Percentiles rank a stretch among this genome's conserved stretches.
phyloP scores from a whole-genome alignment of 2,329 filamentous ascomycete species.

The Phialocephala subalpina region DNA sequence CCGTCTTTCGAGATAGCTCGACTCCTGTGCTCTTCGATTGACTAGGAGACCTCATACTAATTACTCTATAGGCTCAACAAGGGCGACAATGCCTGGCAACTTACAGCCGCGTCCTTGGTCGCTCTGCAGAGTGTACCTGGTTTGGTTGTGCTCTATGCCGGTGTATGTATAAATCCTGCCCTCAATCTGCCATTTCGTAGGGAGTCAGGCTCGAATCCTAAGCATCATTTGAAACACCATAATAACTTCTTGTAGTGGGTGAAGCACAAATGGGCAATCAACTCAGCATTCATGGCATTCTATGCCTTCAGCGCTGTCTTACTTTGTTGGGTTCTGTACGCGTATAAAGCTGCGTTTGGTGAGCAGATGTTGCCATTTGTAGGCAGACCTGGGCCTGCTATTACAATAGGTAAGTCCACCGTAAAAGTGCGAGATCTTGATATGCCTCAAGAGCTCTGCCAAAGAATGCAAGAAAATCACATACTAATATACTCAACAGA shows the following conservation, averaged over 20 bases:
- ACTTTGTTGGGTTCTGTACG: conserved; percentile 58
- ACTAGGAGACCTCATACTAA: too few species aligned
- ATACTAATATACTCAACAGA: neutral
- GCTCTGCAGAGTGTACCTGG: conserved; percentile 57
- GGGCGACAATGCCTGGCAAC: conserved; percentile 60
- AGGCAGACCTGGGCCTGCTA: conserved; percentile 53
- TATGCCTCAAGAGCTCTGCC: neutral
- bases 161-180: too few species aligned
- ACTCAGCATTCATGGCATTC: conserved; percentile 58
- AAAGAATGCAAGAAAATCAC: neutral
- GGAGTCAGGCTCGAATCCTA: too few species aligned
- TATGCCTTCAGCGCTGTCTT: conserved; percentile 57
- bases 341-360: conserved; percentile 56
- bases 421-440: neutral
- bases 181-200: too few species aligned
- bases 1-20: too few species aligned
- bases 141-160: conserved; percentile 57
- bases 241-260: too few species aligned
- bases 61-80: too few species aligned
- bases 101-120: conserved; percentile 58
- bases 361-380: conserved; percentile 58
- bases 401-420: conserved; percentile 47
- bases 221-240: too few species aligned
- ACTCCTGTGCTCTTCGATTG: too few species aligned
- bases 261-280: conserved; percentile 57